Evolutionary conservation across 2,329 filamentous ascomycete species (phyloP), one percentile per base, ranked within the genome.

Genomic region (Epichloe sibirici): DNA sequence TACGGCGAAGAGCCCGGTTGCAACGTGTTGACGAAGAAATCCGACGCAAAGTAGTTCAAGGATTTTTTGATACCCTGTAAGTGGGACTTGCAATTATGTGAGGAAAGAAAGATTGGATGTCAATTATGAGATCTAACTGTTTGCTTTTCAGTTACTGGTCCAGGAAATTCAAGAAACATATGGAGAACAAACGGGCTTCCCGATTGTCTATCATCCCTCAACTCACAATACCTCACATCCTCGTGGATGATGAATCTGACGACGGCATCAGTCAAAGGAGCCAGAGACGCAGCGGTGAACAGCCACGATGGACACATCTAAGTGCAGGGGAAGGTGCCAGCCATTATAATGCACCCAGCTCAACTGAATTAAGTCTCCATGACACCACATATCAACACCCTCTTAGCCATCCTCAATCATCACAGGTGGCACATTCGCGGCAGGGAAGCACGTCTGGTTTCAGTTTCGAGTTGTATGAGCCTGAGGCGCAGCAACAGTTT

Each of bases 1-100:
- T 98, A 53, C 85, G 91, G 53, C 88, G 94, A 39, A 84, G 91
- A 56, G 89, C 90, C 35, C 82, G 91, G 51, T 76, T 98, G 47
- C 91, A 97, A 66, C 85, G 91, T 56, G 91, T 98, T 1, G 89
- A 98, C 61, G 91, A 98, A 68, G 89, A 93, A 59, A 89, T 97
- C 44, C 86, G 89, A 53, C 83, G 94, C 53, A 87, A 91, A 57
- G 83, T 90, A 31, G 93, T 98, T 9, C 79, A 93, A 44, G 90
- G 90, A 42, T 98, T 98, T 72, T 97, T 98, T 68, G 88, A 97
- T 65, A 97, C 90, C 13, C 69, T 93, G 71, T 90, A 71, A 69
- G 78, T 71, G 15, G 23, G 23, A 37, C 11, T 21, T 4, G 17
- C 8, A 25, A 21, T 8, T 11, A 17, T 21, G 23, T 17, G 8